Evolutionary conservation across 768 basidiomycete species (phyloP).

Genomic region (Mycena floridula): DNA sequence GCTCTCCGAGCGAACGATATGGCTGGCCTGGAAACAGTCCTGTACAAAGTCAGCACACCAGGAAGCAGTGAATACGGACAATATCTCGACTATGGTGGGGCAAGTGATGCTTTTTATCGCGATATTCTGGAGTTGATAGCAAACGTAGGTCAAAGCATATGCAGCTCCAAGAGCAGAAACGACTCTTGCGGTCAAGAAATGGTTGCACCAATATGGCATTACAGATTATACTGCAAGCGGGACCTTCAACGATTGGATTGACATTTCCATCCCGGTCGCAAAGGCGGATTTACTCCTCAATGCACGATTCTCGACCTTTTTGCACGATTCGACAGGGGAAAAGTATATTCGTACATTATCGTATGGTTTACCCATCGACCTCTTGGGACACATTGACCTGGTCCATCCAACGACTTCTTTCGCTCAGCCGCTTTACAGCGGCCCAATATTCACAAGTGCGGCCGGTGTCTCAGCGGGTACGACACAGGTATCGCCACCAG

Average conservation of each 20-base stretch:
- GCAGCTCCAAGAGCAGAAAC: not conserved
- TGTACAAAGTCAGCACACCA: no score
- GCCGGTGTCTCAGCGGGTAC: not conserved
- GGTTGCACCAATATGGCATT: constrained; percentile 3
- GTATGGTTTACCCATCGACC: constrained; percentile 25
- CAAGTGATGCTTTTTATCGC: no score
- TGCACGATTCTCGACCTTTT: constrained; percentile 24
- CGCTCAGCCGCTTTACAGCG: not conserved
- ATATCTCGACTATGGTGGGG: no score
- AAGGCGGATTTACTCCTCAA: constrained; percentile 25
- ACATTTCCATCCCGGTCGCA: constrained; percentile 19
- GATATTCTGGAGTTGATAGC: no score
- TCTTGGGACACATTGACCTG: constrained; percentile 19
- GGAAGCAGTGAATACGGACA: no score
- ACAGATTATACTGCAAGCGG: not conserved
- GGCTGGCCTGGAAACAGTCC: no score
- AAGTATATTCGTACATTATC: constrained; percentile 22
- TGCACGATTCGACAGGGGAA: constrained; percentile 19
- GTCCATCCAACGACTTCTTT: constrained; percentile 8
- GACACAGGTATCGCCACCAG: no score
- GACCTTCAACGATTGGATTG: constrained; percentile 23
- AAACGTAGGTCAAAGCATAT: constrained; percentile 5
- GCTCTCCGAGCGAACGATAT: no score
- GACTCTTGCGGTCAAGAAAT: not conserved
- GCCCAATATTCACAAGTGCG: not conserved